Percentiles rank a stretch among this genome's conserved stretches.
These are phyloP conservation scores for Seiridium cupressi DNA, from an alignment of 2,329 filamentous ascomycete genomes.

Conservation along the genomic window DNA sequence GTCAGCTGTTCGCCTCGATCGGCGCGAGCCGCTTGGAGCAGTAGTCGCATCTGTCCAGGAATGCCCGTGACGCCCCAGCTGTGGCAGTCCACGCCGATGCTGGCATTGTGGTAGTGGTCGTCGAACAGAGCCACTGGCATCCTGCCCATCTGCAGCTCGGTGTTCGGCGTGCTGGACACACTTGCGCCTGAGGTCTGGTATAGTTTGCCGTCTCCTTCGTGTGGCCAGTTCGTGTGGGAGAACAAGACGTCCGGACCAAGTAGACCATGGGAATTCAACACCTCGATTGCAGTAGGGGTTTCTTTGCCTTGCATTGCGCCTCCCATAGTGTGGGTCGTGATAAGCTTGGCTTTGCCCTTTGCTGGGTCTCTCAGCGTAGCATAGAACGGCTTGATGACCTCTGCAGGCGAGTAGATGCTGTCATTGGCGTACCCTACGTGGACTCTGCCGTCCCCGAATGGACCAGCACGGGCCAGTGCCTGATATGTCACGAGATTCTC, in stretches of 20 bases:
- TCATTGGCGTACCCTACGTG: constrained; percentile 43
- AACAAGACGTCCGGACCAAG: constrained; percentile 40
- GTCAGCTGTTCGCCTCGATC: constrained; percentile 26
- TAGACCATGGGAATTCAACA: constrained; percentile 31
- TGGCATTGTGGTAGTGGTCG: constrained; percentile 26
- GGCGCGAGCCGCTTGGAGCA: constrained; percentile 28
- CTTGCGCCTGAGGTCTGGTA: constrained; percentile 31
- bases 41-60: constrained; percentile 29
- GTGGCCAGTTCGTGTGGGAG: constrained; percentile 35
- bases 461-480: constrained; percentile 28
- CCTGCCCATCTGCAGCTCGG: constrained; percentile 48
- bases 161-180: constrained; percentile 45
- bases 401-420: constrained; percentile 34
- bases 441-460: constrained; percentile 32
- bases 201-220: constrained; percentile 29
- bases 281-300: constrained; percentile 16
- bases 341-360: constrained; percentile 29
- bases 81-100: constrained; percentile 34
- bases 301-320: constrained; percentile 11
- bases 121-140: constrained; percentile 31
- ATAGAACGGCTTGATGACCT: constrained; percentile 35
- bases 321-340: constrained; percentile 36
- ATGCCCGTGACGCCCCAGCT: constrained; percentile 27
- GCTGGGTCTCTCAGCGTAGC: constrained; percentile 28
- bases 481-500: constrained; percentile 35